phyloP scores from a whole-genome alignment of 352 stramenopile genomes.

The Globisporangium irregulare region DNA sequence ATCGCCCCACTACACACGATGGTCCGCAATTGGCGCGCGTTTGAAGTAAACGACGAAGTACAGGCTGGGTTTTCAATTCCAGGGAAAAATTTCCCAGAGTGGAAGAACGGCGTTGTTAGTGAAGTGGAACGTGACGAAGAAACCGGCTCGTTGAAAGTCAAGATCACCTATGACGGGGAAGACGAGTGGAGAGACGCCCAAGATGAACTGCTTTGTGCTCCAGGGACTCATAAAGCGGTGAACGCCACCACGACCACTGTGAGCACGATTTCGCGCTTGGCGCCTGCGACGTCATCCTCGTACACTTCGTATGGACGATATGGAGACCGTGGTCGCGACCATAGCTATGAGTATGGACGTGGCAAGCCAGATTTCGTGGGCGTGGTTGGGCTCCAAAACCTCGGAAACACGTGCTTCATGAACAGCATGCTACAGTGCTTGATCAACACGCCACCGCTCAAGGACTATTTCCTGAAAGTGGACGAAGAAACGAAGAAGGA shows the following conservation, averaged over 20 bases:
- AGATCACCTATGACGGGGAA: slow-evolving; percentile 41
- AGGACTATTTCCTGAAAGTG: slow-evolving; percentile 90
- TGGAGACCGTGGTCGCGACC: slow-evolving; percentile 26
- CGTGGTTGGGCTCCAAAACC: slow-evolving; percentile 74
- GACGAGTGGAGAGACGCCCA: slow-evolving; percentile 57
- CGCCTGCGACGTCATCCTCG: slow-evolving; percentile 17
- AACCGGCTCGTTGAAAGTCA: slow-evolving; percentile 30
- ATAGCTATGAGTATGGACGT: slow-evolving; percentile 40
- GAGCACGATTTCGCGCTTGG: background rate
- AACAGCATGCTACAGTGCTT: slow-evolving; percentile 92
- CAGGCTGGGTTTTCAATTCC: slow-evolving; percentile 40
- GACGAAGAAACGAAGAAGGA: slow-evolving; percentile 45
- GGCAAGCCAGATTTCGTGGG: slow-evolving; percentile 54
- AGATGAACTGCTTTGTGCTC: slow-evolving; percentile 56
- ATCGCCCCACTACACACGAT: slow-evolving; percentile 90
- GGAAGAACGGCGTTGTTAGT: slow-evolving; percentile 47
- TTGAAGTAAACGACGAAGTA: slow-evolving; percentile 48
- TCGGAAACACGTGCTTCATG: slow-evolving; percentile 84
- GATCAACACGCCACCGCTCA: slow-evolving; percentile 90
- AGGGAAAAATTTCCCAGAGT: slow-evolving; percentile 52
- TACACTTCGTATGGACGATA: slow-evolving; percentile 32
- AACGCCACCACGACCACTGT: slow-evolving; percentile 30
- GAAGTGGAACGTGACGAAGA: slow-evolving; percentile 25
- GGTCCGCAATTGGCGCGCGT: slow-evolving; percentile 69
- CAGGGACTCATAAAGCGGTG: slow-evolving; percentile 52